Conservation (phyloP, 805 yeast genomes). For the Maudiozyma pseudohumilis region DNA sequence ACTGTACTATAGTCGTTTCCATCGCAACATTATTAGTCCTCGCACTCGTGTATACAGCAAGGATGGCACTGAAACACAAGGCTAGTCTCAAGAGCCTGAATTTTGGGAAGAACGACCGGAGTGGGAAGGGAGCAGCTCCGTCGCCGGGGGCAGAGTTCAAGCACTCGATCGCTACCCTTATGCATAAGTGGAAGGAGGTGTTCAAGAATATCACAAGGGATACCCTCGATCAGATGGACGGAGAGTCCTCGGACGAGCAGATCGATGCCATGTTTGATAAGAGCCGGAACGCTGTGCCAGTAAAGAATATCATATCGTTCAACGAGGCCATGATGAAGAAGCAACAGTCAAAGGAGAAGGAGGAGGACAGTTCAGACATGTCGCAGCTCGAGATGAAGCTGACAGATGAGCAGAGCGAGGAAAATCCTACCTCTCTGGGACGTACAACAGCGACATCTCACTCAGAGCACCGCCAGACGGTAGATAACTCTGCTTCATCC, state of each 20-base stretch:
- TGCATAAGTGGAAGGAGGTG: slow-evolving; percentile 17
- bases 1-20: not conserved
- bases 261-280: slow-evolving; percentile 16
- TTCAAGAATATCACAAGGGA: slow-evolving; percentile 17
- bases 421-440: not conserved
- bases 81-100: not conserved
- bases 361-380: too few relatives aligned
- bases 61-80: not conserved
- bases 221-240: slow-evolving; percentile 15
- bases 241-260: slow-evolving; percentile 13
- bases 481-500: too few relatives aligned
- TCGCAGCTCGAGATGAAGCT: slow-evolving; percentile 16
- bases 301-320: too few relatives aligned
- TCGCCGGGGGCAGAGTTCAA: too few relatives aligned
- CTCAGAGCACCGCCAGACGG: not conserved
- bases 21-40: not conserved
- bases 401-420: slow-evolving; percentile 13
- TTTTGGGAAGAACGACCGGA: not conserved
- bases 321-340: too few relatives aligned
- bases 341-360: too few relatives aligned
- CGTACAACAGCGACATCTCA: too few relatives aligned
- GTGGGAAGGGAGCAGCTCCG: too few relatives aligned
- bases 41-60: not conserved
- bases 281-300: not conserved
- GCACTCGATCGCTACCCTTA: slow-evolving; percentile 8